Evolutionary conservation across 2,329 filamentous ascomycete species (phyloP).

Genomic region (Ambrosiella beaveri): DNA sequence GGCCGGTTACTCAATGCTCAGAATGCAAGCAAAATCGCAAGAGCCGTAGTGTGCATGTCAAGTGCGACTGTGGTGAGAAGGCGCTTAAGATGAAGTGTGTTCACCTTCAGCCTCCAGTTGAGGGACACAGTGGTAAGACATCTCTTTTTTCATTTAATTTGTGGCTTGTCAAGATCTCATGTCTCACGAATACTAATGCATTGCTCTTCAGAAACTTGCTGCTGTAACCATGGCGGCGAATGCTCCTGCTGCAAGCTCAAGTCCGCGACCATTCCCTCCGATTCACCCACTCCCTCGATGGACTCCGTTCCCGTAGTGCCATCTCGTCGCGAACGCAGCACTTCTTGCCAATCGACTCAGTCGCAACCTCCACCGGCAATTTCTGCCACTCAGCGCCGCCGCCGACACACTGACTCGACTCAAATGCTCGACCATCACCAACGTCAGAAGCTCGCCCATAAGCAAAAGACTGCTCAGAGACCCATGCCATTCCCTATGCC

Average conservation of each 20-base stretch:
- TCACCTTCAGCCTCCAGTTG: constrained; percentile 38
- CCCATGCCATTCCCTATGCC: constrained; percentile 1
- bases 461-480: constrained; percentile 24
- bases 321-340: constrained; percentile 10
- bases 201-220: constrained; percentile 39
- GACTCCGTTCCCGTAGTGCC: constrained; percentile 11
- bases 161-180: not conserved
- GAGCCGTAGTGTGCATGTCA: constrained; percentile 82
- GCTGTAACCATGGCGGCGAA: constrained; percentile 50
- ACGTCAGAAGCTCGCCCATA: constrained; percentile 44
- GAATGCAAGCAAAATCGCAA: constrained; percentile 95
- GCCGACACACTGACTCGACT: constrained; percentile 9
- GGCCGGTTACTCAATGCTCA: constrained; percentile 91
- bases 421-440: constrained; percentile 35
- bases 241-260: constrained; percentile 51
- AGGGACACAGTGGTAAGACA: constrained; percentile 41
- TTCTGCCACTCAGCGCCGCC: constrained; percentile 8
- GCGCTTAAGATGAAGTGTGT: constrained; percentile 43
- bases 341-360: constrained; percentile 11
- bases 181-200: constrained; percentile 1
- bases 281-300: constrained; percentile 12
- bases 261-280: constrained; percentile 38
- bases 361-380: constrained; percentile 5
- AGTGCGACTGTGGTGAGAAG: constrained; percentile 95
- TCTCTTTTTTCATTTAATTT: not conserved